Evolutionary conservation across 345 rosid species (phyloP), one percentile per base, ranked within the genome.

Genomic region (Brassica cretica): DNA sequence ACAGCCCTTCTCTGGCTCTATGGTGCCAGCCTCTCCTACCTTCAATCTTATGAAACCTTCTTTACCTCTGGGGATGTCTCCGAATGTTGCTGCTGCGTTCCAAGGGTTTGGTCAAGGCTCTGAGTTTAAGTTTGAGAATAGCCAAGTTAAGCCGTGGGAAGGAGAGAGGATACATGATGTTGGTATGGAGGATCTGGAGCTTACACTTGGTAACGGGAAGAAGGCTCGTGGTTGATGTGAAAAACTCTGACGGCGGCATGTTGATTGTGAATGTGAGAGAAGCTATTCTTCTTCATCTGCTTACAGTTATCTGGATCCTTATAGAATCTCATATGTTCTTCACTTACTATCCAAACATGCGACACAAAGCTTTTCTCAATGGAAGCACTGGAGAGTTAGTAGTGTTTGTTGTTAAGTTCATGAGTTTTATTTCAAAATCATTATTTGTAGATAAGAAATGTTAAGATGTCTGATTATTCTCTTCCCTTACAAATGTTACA

Each of bases 131-230:
- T 95, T 95, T 58, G 88, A 86, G 71, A 87, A 79, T 49, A 87
- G 87, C 11, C 98, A 86, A 78, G 98, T 93, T 65, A 95, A 90
- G 81, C 93, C 99, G 0, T 95, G 99, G 99, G 98, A 95, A 85
- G 99, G 99, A 72, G 99, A 95, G 86, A 90, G 85, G 89, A 95
- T 95, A 74, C 98, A 91, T 68, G 99, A 95, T 65, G 94, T 91
- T 21, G 97, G 91, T 61, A 66, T 95, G 86, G 99, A 93, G 60
- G 99, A 93, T 77, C 91, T 95, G 10, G 99, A 95, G 87, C 98
- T 95, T 84, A 91, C 97, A 5, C 97, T 95, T 49, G 99, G 97
- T 70, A 87, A 79, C 15, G 84, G 87, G 53, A 95, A 95, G 86
- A 95, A 95, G 86, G 89, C 87, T 69, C 88, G 83, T 83, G 81